Base-by-base conservation (phyloP, 345 rosid genomes). In the Laguncularia racemosa region DNA sequence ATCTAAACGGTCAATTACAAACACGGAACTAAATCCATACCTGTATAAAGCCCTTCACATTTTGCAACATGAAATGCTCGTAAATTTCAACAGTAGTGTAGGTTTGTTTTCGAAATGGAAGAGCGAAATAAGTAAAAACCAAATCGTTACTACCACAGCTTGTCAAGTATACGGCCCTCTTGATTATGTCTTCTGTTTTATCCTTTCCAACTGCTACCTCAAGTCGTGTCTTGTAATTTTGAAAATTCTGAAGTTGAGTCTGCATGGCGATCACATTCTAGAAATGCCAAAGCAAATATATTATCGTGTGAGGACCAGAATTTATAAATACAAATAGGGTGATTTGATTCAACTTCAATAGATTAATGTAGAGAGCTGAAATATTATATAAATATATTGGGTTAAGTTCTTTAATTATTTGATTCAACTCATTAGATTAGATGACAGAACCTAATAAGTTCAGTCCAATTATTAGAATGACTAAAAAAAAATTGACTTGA, bases 91-190 rank as follows among this genome's bases (percentile, higher is more conserved):
- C 47, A 44, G 57, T 53, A 21, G 45, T 50, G 33, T 19, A 47
- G 21, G 20, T 46, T 40, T 45, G 66, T 23, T 52, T 52, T 16
- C 58, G 49, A 33, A 46, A 10, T 12, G 66, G 66, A 15, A 53
- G 43, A 12, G 16, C 20, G 14, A 44, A 62, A 46, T 54, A 62
- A 20, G 53, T 62, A 44, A 17, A 12, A 47, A 53, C 23, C 38
- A 48, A 17, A 44, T 69, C 69, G 46, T 69, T 63, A n/a, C 48
- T 50, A 9, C 73, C 73, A 11, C 55, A 52, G 18, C 61, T 58
- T 12, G 59, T 21, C 26, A 63, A 2, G 26, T 46, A 47, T 21
- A 69, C 20, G 16, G 75, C 63, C 17, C 13, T 21, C 4, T 13
- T 40, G 23, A 72, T 33, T 20, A 63, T 59, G 12, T 40, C 52